Evolutionary conservation across 768 basidiomycete genomes (phyloP).

Genomic region (Chlorophyllum brunneum): DNA sequence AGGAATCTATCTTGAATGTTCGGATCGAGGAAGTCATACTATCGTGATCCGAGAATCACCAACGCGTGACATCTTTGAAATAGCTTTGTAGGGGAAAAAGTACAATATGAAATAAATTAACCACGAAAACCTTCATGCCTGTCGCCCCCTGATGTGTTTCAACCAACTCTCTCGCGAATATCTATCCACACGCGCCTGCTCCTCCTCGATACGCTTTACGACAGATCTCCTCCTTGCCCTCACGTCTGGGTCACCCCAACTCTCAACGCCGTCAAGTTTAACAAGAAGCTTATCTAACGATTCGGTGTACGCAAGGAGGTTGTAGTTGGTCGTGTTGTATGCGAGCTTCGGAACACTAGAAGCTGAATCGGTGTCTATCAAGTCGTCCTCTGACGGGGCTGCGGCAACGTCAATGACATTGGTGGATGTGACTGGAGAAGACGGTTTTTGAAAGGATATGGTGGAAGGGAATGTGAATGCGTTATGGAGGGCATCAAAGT

Average conservation of each 20-base stretch:
- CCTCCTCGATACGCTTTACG: constrained; percentile 57
- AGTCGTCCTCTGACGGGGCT: constrained; percentile 20
- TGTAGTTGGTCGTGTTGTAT: constrained; percentile 56
- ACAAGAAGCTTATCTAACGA: constrained; percentile 59
- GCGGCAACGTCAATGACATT: constrained; percentile 22
- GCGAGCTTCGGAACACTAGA: constrained; percentile 38
- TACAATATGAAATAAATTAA: too few species aligned
- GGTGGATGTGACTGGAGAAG: background rate
- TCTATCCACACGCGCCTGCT: constrained; percentile 49
- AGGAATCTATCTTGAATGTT: too few species aligned
- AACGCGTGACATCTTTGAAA: background rate
- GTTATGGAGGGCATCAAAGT: constrained; percentile 41
- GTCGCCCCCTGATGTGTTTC: constrained; percentile 20
- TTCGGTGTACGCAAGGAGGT: constrained; percentile 61
- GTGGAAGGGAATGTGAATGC: constrained; percentile 40
- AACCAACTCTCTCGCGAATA: constrained; percentile 37
- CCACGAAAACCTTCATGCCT: too few species aligned
- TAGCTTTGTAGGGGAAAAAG: background rate
- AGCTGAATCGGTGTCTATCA: constrained; percentile 18
- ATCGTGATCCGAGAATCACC: too few species aligned
- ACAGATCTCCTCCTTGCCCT: constrained; percentile 46
- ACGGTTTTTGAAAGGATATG: constrained; percentile 44
- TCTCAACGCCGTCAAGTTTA: constrained; percentile 65
- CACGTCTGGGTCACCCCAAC: constrained; percentile 52
- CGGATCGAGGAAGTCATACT: too few species aligned